Evolutionary conservation across 495 filamentous ascomycete genomes (phyloP).

Genomic region (Neurospora terricola): DNA sequence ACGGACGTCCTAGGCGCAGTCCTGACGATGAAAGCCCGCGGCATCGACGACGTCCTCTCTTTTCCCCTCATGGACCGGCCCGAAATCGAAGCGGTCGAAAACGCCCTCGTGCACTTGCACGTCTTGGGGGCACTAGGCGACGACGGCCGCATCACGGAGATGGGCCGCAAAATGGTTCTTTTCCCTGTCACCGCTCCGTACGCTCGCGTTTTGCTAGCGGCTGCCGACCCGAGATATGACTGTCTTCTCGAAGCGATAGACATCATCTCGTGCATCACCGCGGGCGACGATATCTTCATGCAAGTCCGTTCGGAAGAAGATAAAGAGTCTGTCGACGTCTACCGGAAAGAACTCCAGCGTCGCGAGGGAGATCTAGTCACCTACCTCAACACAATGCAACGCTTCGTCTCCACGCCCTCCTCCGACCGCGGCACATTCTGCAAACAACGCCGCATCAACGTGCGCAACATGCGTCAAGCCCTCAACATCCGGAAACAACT

Average conservation of each 20-base stretch:
- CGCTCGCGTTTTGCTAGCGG: conserved; percentile 73
- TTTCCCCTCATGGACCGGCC: conserved; percentile 86
- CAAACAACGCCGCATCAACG: conserved; percentile 62
- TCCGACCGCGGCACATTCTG: conserved; percentile 70
- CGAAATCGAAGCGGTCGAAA: conserved; percentile 64
- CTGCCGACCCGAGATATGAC: conserved; percentile 54
- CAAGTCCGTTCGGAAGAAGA: conserved; percentile 73
- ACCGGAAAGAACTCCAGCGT: conserved; percentile 62
- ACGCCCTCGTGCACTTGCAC: conserved; percentile 72
- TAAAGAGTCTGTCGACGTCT: conserved; percentile 62
- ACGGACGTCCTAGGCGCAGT: conserved; percentile 78
- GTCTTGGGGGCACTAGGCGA: conserved; percentile 68
- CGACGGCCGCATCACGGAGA: conserved; percentile 58
- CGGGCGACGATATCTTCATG: conserved; percentile 77
- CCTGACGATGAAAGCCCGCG: conserved; percentile 90
- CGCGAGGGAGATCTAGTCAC: conserved; percentile 88
- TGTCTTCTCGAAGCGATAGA: conserved; percentile 83
- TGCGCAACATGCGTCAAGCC: conserved; percentile 67
- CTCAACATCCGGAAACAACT: conserved; percentile 82
- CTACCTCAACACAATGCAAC: conserved; percentile 68
- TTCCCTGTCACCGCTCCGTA: conserved; percentile 77
- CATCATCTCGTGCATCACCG: conserved; percentile 78
- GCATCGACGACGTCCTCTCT: conserved; percentile 66
- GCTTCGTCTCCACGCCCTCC: conserved; percentile 62
- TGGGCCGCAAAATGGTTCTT: conserved; percentile 66